Conservation (phyloP, 306 rosid species). For the Dryas octopetala region DNA sequence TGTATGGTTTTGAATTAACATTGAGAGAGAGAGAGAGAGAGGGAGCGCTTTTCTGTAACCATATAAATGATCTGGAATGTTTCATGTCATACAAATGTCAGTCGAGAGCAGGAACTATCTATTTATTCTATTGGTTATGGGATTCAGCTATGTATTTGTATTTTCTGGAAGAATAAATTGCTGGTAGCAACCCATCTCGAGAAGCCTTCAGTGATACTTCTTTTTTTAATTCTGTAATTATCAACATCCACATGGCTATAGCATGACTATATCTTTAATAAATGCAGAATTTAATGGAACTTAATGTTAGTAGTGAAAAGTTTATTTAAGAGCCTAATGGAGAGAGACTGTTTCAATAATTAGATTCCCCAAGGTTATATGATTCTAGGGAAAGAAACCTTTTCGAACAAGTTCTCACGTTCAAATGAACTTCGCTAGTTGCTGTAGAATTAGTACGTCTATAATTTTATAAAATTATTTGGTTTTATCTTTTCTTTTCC, state of each 20-base stretch:
- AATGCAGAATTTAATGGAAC: background rate
- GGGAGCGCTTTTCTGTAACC: background rate
- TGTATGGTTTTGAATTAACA: too few relatives aligned
- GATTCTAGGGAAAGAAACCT: background rate
- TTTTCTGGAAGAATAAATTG: background rate
- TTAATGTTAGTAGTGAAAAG: background rate
- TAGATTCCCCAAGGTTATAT: background rate
- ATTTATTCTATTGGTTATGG: background rate
- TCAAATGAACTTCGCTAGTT: background rate
- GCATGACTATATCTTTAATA: background rate
- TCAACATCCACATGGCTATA: background rate
- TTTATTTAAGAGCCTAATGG: background rate
- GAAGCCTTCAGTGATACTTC: background rate
- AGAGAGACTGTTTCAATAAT: background rate
- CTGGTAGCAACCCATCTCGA: background rate
- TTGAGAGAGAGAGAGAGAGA: too few relatives aligned
- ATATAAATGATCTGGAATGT: background rate
- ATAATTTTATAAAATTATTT: background rate
- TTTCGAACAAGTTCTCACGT: background rate
- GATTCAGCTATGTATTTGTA: background rate
- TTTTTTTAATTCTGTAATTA: background rate
- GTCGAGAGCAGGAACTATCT: background rate
- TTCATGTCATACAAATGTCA: slow-evolving; percentile 12
- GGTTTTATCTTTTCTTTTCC: background rate
- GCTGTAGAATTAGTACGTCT: background rate